Evolutionary conservation across 208 protist species (phyloP).

Genomic region (Wallacemonas sp.): DNA sequence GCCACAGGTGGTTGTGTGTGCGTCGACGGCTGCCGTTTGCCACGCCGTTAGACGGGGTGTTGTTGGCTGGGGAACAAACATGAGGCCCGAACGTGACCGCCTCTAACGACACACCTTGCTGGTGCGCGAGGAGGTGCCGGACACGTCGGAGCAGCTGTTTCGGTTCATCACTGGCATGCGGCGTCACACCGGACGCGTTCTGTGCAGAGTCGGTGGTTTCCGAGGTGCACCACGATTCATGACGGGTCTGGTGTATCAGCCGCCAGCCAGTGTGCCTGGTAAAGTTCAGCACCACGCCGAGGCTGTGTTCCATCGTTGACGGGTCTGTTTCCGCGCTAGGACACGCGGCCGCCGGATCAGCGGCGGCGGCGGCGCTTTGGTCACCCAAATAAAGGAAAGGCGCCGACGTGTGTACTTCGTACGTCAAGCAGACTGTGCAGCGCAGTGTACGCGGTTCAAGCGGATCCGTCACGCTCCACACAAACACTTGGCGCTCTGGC

Average conservation of each 20-base stretch:
- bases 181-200: neutral
- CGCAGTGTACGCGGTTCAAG: slow-evolving; percentile 8
- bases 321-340: neutral
- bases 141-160: neutral
- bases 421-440: slow-evolving; percentile 15
- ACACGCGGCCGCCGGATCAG: no score
- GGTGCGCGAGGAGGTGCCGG: neutral
- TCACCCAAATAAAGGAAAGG: neutral
- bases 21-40: neutral
- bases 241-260: slow-evolving; percentile 41
- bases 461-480: slow-evolving; percentile 19
- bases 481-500: slow-evolving; percentile 3
- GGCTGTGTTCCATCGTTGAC: neutral
- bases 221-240: slow-evolving; percentile 23
- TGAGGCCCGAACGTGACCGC: no score
- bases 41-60: no score
- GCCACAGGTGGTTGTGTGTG: slow-evolving; percentile 37
- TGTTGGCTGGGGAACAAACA: no score
- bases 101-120: neutral
- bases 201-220: neutral
- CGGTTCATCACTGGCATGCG: neutral
- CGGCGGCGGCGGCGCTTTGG: no score
- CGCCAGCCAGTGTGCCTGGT: slow-evolving; percentile 24
- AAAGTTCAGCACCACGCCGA: neutral
- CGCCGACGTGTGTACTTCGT: slow-evolving; percentile 11